phyloP scores from a whole-genome alignment of 2,329 filamentous ascomycete genomes.

The Hymenotorrendiella dingleyae region DNA sequence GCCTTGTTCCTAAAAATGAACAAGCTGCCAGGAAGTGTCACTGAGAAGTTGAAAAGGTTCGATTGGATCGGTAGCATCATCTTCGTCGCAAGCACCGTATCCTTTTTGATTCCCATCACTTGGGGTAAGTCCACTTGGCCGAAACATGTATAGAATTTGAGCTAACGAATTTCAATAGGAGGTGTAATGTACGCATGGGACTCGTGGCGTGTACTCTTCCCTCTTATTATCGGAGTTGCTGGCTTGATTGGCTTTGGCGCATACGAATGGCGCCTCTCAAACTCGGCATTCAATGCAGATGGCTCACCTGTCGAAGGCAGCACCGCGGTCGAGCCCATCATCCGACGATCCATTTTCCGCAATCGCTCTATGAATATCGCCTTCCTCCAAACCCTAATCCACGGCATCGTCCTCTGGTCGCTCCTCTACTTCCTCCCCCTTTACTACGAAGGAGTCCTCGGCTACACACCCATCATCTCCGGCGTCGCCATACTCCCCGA shows the following conservation, averaged over 20 bases:
- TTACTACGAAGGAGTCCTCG: slow-evolving; percentile 47
- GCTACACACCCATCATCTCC: slow-evolving; percentile 45
- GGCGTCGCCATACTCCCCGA: slow-evolving; percentile 54
- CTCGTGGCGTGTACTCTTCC: slow-evolving; percentile 56
- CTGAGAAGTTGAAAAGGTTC: slow-evolving; percentile 39
- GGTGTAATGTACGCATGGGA: slow-evolving; percentile 61
- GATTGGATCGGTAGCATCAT: slow-evolving; percentile 59
- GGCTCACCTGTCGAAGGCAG: slow-evolving; percentile 18
- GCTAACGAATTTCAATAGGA: slow-evolving; percentile 32
- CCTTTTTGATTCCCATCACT: slow-evolving; percentile 55
- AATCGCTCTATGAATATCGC: slow-evolving; percentile 44
- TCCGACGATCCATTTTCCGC: slow-evolving; percentile 39
- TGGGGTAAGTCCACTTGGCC: slow-evolving; percentile 37
- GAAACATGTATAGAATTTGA: not conserved
- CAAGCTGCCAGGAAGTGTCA: slow-evolving; percentile 17
- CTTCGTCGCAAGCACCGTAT: slow-evolving; percentile 53
- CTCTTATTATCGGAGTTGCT: slow-evolving; percentile 48
- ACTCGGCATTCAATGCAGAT: slow-evolving; percentile 21
- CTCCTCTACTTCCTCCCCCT: slow-evolving; percentile 50
- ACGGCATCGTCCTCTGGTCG: slow-evolving; percentile 51
- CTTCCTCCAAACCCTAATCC: slow-evolving; percentile 48
- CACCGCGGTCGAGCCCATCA: slow-evolving; percentile 30
- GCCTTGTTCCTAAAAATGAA: slow-evolving; percentile 25
- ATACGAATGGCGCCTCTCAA: slow-evolving; percentile 40
- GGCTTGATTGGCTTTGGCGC: slow-evolving; percentile 47